These are phyloP conservation scores for Pseudogymnoascus sp. DNA, from an alignment of 2,329 filamentous ascomycete genomes.

Conservation along the genomic window DNA sequence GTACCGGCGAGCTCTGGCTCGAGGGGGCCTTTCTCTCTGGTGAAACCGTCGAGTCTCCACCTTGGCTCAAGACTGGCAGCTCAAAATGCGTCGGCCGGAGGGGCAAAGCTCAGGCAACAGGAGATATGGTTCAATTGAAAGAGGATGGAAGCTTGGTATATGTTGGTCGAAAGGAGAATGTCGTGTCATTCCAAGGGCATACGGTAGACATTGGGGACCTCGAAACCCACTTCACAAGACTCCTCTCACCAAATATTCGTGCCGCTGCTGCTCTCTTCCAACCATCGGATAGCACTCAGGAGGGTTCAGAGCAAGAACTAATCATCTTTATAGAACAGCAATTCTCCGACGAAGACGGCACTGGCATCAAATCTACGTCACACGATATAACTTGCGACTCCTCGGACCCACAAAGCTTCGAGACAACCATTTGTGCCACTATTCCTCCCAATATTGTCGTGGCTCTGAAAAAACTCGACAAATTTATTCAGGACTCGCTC, in stretches of 20 bases:
- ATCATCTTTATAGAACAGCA: conserved; percentile 32
- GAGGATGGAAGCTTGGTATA: conserved; percentile 25
- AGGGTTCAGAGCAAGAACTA: conserved; percentile 15
- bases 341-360: conserved; percentile 20
- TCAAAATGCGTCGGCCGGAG: conserved; percentile 25
- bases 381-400: conserved; percentile 15
- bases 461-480: conserved; percentile 36
- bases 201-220: conserved; percentile 35
- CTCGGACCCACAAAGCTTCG: conserved; percentile 14
- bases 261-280: conserved; percentile 26
- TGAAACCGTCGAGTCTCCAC: conserved; percentile 25
- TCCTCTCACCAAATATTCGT: conserved; percentile 29
- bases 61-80: conserved; percentile 33
- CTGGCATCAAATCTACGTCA: conserved; percentile 25
- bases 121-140: conserved; percentile 26
- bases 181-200: conserved; percentile 31
- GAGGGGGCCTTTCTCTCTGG: conserved; percentile 32
- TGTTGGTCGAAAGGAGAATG: conserved; percentile 26
- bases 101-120: conserved; percentile 24
- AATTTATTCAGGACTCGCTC: conserved; percentile 36
- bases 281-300: conserved; percentile 8
- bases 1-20: conserved; percentile 34
- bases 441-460: conserved; percentile 27
- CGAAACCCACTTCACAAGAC: conserved; percentile 31
- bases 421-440: conserved; percentile 19